Conservation (phyloP, 345 rosid genomes). For the Ceriops zippeliana region DNA sequence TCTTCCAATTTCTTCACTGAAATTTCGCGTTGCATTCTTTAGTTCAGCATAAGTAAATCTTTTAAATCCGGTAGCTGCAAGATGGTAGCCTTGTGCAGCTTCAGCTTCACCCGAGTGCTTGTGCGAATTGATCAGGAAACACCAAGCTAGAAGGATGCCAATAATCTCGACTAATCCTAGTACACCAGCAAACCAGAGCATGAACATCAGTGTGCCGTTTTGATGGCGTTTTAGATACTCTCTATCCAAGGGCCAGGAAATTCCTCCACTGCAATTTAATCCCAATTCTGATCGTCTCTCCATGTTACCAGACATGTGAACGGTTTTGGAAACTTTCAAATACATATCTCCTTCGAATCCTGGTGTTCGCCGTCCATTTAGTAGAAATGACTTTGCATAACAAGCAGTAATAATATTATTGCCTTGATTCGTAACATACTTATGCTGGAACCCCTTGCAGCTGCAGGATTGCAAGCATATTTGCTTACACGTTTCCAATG, state of each 20-base stretch:
- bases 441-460: slow-evolving; percentile 1
- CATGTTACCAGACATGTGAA: not conserved
- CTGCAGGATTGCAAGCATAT: not conserved
- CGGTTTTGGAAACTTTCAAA: not conserved
- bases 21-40: slow-evolving; percentile 16
- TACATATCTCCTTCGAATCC: not conserved
- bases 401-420: not conserved
- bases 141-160: slow-evolving; percentile 20
- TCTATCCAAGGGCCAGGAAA: not conserved
- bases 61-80: slow-evolving; percentile 20
- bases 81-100: slow-evolving; percentile 3
- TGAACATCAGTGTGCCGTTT: slow-evolving; percentile 10
- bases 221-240: not conserved
- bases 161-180: slow-evolving; percentile 31
- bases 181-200: slow-evolving; percentile 28
- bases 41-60: slow-evolving; percentile 22
- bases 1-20: slow-evolving; percentile 28
- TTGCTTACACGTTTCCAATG: not conserved
- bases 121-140: slow-evolving; percentile 18
- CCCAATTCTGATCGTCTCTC: not conserved
- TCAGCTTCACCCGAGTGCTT: not conserved
- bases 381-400: not conserved
- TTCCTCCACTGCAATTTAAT: not conserved
- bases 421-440: not conserved
- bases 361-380: not conserved